Conservation (phyloP, 208 protist genomes). For the Trypanosoma boissoni region DNA sequence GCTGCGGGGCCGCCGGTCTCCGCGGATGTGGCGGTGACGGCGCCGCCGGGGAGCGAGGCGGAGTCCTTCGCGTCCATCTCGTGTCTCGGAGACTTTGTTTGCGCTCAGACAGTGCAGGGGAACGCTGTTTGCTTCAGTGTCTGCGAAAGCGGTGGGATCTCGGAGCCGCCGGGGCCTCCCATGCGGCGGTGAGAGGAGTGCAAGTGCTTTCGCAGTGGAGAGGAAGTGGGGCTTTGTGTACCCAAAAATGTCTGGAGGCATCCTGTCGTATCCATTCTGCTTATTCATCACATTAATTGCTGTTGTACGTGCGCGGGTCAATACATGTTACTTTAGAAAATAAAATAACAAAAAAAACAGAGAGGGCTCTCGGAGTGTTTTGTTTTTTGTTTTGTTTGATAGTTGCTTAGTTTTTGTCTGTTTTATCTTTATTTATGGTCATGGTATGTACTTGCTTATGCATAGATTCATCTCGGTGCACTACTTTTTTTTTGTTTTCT, state of each 20-base stretch:
- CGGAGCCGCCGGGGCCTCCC: background rate
- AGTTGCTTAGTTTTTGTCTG: background rate
- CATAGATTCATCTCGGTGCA: background rate
- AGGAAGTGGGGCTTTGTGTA: too few relatives aligned
- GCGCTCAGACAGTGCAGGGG: background rate
- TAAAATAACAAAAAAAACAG: too few relatives aligned
- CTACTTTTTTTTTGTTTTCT: constrained; percentile 3
- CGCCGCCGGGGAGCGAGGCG: background rate
- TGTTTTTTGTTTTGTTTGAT: background rate
- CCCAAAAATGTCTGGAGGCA: too few relatives aligned
- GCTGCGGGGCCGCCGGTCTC: background rate
- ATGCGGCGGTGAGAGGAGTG: background rate
- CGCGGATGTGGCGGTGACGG: background rate
- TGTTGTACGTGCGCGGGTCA: too few relatives aligned
- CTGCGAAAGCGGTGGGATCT: background rate
- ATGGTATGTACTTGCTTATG: background rate
- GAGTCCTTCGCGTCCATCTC: background rate
- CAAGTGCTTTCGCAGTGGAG: too few relatives aligned
- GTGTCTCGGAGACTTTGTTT: background rate
- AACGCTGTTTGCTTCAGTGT: background rate
- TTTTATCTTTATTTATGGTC: constrained; percentile 1
- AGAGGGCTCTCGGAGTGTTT: too few relatives aligned
- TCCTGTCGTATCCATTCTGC: too few relatives aligned
- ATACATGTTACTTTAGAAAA: too few relatives aligned
- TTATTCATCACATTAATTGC: too few relatives aligned